A percentile compares a stretch with the other conserved stretches of the same genome.
Conservation (phyloP, 495 filamentous ascomycete species). For the Hypoxylon perforatum region DNA sequence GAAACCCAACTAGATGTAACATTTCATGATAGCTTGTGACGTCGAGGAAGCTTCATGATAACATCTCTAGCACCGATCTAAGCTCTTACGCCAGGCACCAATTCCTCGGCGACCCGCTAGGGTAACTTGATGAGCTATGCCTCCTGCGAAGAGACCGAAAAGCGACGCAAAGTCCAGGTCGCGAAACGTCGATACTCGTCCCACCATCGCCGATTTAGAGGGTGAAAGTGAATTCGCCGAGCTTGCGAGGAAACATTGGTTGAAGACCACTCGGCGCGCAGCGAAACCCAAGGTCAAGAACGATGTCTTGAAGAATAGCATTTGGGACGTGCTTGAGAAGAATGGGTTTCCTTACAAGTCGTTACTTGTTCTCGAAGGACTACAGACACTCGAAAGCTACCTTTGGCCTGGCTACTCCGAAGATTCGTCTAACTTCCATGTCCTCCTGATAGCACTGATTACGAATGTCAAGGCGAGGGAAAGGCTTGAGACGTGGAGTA, state of each 20-base stretch:
- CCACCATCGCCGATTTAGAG: constrained; percentile 64
- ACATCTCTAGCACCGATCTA: neutral
- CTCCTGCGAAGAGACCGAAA: constrained; percentile 61
- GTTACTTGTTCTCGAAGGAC: constrained; percentile 84
- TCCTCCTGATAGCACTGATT: constrained; percentile 84
- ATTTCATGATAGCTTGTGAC: neutral
- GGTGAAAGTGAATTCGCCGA: constrained; percentile 84
- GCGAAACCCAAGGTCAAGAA: constrained; percentile 77
- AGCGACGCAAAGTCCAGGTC: constrained; percentile 54
- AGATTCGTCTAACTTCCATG: constrained; percentile 88
- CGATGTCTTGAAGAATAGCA: constrained; percentile 84
- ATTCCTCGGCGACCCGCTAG: constrained; percentile 27
- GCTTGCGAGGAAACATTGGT: constrained; percentile 87
- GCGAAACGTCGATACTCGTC: constrained; percentile 46
- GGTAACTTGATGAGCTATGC: constrained; percentile 49
- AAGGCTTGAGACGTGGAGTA: constrained; percentile 87
- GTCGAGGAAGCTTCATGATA: constrained; percentile 20
- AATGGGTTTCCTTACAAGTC: constrained; percentile 80
- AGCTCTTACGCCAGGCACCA: constrained; percentile 23
- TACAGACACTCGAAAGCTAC: constrained; percentile 90
- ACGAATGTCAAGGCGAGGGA: constrained; percentile 90
- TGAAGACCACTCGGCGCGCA: constrained; percentile 68
- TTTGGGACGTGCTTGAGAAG: constrained; percentile 90
- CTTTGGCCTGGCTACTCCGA: constrained; percentile 95
- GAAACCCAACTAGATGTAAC: constrained; percentile 1